Percentiles rank a stretch among this genome's conserved stretches.
These are phyloP conservation scores for Aquanectria penicillioides DNA, from an alignment of 2,329 filamentous ascomycete species.

Conservation along the genomic window DNA sequence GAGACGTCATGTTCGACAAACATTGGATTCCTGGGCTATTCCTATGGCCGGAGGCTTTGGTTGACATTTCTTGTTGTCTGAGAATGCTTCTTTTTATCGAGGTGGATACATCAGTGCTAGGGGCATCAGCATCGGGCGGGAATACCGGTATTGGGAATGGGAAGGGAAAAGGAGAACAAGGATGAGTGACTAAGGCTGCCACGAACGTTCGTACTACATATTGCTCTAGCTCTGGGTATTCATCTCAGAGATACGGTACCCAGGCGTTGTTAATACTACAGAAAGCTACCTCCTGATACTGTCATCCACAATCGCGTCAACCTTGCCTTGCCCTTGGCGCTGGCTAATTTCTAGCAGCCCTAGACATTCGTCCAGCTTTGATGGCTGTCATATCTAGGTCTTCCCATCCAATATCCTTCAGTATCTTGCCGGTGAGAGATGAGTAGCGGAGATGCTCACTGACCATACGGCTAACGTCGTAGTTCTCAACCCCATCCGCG, in stretches of 20 bases:
- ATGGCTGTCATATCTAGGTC: constrained; percentile 60
- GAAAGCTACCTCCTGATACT: constrained; percentile 31
- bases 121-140: constrained; percentile 24
- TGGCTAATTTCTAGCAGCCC: constrained; percentile 17
- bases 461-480: constrained; percentile 72
- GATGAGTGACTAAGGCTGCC: constrained; percentile 11
- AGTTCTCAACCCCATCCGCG: constrained; percentile 73
- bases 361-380: constrained; percentile 38
- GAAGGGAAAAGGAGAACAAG: constrained; percentile 9
- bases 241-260: constrained; percentile 28
- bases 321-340: too few species aligned
- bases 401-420: constrained; percentile 75
- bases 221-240: constrained; percentile 22
- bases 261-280: constrained; percentile 33
- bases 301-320: too few species aligned
- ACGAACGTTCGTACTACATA: constrained; percentile 22
- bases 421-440: constrained; percentile 71
- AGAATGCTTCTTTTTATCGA: constrained; percentile 12
- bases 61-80: constrained; percentile 30
- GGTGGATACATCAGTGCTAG: constrained; percentile 23
- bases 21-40: constrained; percentile 35
- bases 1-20: constrained; percentile 29
- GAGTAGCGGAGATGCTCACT: constrained; percentile 78
- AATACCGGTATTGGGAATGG: constrained; percentile 21
- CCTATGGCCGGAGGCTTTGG: constrained; percentile 29